A percentile compares a stretch with the other conserved stretches of the same genome.
Conservation (phyloP, 1,284 basidiomycete species). For the Rhodotorula glutinis region DNA sequence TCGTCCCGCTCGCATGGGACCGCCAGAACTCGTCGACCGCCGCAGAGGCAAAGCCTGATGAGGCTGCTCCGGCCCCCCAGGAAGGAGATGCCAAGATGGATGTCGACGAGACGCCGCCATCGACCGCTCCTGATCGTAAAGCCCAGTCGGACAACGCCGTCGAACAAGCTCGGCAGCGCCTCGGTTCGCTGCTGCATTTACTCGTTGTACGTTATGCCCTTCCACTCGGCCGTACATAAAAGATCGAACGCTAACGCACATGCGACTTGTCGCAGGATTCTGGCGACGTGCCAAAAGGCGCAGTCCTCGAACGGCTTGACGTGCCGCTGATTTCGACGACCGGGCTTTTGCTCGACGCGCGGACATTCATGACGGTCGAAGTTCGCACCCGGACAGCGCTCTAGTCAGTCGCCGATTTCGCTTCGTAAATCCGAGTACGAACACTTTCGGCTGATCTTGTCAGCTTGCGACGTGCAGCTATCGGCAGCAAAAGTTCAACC, state of each 20-base stretch:
- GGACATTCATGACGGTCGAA: constrained; percentile 66
- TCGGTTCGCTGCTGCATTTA: constrained; percentile 60
- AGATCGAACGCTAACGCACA: background rate
- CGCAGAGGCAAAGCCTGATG: constrained; percentile 9
- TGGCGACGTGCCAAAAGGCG: constrained; percentile 58
- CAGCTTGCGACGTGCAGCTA: constrained; percentile 54
- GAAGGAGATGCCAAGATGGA: constrained; percentile 39
- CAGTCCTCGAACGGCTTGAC: constrained; percentile 71
- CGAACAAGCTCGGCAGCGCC: constrained; percentile 50
- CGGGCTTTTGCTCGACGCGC: constrained; percentile 63
- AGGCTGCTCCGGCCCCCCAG: constrained; percentile 34
- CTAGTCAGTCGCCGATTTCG: constrained; percentile 59
- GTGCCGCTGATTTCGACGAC: constrained; percentile 57
- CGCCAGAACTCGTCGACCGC: constrained; percentile 37
- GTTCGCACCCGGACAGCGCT: constrained; percentile 70
- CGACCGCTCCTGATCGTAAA: constrained; percentile 49
- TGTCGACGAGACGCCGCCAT: constrained; percentile 32
- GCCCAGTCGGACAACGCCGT: constrained; percentile 56
- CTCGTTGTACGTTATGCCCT: constrained; percentile 59
- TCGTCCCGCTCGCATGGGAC: constrained; percentile 27
- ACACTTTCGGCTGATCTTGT: too few relatives aligned
- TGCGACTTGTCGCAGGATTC: constrained; percentile 50
- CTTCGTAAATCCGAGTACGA: background rate
- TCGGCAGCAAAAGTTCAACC: constrained; percentile 98
- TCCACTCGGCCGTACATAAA: background rate